Percentiles rank a stretch among this genome's conserved stretches.
phyloP scores from a whole-genome alignment of 768 basidiomycete genomes.

The Hebeloma cylindrosporum region DNA sequence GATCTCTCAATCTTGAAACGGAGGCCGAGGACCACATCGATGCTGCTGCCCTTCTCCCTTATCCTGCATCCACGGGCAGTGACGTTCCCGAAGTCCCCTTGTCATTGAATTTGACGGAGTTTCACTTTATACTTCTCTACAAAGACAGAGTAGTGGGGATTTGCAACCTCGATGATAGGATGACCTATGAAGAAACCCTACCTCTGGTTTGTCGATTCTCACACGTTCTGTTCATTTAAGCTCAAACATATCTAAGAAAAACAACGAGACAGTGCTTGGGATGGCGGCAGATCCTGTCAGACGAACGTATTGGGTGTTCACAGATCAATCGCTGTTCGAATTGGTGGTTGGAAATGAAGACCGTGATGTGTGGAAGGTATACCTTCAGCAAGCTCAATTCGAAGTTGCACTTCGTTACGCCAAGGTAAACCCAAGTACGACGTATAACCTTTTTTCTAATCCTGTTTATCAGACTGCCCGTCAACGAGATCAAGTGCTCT shows the following conservation, averaged over 20 bases:
- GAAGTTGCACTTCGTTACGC: slow-evolving; percentile 80
- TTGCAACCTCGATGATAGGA: slow-evolving; percentile 75
- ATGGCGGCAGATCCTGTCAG: slow-evolving; percentile 83
- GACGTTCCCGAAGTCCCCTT: slow-evolving; percentile 52
- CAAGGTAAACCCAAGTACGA: slow-evolving; percentile 49
- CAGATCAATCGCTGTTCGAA: slow-evolving; percentile 86
- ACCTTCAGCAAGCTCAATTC: slow-evolving; percentile 74
- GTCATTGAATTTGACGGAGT: slow-evolving; percentile 85
- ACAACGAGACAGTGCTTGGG: slow-evolving; percentile 69
- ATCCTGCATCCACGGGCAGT: slow-evolving; percentile 45
- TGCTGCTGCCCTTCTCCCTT: slow-evolving; percentile 75
- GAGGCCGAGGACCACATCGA: slow-evolving; percentile 76
- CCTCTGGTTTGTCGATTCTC: slow-evolving; percentile 59
- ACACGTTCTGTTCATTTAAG: not conserved
- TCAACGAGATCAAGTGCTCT: slow-evolving; percentile 84
- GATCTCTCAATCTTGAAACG: slow-evolving; percentile 67
- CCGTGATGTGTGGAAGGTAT: slow-evolving; percentile 92
- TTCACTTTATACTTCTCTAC: slow-evolving; percentile 88
- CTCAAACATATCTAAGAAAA: slow-evolving; percentile 50
- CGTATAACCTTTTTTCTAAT: not conserved
- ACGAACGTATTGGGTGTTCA: slow-evolving; percentile 93
- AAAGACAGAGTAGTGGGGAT: slow-evolving; percentile 74
- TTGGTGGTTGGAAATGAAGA: slow-evolving; percentile 84
- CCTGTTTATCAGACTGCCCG: slow-evolving; percentile 60
- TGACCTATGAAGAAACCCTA: slow-evolving; percentile 80